Base-by-base conservation (phyloP, 495 filamentous ascomycete species). In the Massariosphaeria phaeospora region DNA sequence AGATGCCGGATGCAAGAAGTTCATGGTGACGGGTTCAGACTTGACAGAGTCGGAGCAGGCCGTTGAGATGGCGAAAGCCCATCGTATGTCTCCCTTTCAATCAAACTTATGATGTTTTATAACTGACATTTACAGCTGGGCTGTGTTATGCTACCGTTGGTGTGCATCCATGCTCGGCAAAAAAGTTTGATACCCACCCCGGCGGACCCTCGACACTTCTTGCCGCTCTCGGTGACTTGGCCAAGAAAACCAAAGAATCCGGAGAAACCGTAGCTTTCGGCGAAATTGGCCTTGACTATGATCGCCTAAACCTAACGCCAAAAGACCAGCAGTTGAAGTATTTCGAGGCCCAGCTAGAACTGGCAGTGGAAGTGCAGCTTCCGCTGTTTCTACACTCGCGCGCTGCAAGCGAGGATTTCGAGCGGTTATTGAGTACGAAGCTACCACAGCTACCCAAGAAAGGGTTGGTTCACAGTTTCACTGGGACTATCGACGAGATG, bases 241-340 rank as follows among this genome's bases (percentile, higher is more conserved):
- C 78, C 8, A 59, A 67, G 4, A 66, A 69, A 27, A 73, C 71
- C 7, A 75, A 68, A 61, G 62, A 68, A 40, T 63, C 69, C 24
- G 80, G 76, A 38, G 76, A 76, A 24, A 75, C 76, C 17, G 84
- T 88, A 11, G 94, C 93, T 18, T 95, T 96, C 66, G 93, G 93
- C 35, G 93, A 98, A 66, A 89, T 98, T 50, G 93, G 93, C 8
- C 81, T 98, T 1, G 93, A 98, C 70, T 98, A 97, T 66, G 93
- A 98, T 70, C 80, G 93, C 2, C 72, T 98, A 11, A 84, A 85
- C 62, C 82, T 90, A 62, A 86, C 81, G 62, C 75, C 80, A 1
- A 84, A 81, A 41, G 84, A 89, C 23, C 74, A 81, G 3, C 93
- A 98, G 65, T 76, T 90, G 7, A 83, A 86, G 59, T 94, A 88